Evolutionary conservation across 257 asterid genomes (phyloP), one percentile per base, ranked within the genome.

Genomic region (Vinca minor): DNA sequence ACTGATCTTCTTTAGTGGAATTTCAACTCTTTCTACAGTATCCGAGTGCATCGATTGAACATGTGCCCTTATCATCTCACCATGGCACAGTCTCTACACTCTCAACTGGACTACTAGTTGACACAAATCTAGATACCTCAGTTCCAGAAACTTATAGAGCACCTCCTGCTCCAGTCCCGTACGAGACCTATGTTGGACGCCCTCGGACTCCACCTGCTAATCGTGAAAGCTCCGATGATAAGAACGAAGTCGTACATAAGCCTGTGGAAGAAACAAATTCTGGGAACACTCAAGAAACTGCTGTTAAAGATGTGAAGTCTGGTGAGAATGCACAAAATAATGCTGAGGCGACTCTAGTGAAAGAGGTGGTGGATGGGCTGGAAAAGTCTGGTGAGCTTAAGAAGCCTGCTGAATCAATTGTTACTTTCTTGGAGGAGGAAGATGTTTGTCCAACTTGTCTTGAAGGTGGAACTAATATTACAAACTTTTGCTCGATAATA

Each of bases 401-500:
- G 67, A 87, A 87, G 80, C 65, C 86, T 44, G 73, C 59, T 48
- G 71, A 74, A 64, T 72, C 80, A 67, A 45, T 65, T 31, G 39
- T 76, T 60, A 71, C 77, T 12, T 73, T 83, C 70, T 74, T 57
- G 70, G 90, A 84, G 42, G 97, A 90, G 81, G 95, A 86, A 73
- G 96, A 88, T 74, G 68, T 66, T 31, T 91, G 98, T 58, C 98
- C 96, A 68, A 91, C 85, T 72, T 91, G 98, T 78, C 87, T 91
- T 54, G 98, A 91, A 83, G 98, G 98, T 88, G 63, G 73, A 58
- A 10, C 32, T 9, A 45, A 66, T 62, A 14, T 26, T 17, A 17
- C 1, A 28, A 25, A 53, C 67, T 55, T 59, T 55, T 65, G 48
- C 73, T 13, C 8, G 49, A 26, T 67, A 34, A 34, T 45, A 31